Base-by-base conservation (phyloP, 1,139 yeast genomes). In the Candida sp. region DNA sequence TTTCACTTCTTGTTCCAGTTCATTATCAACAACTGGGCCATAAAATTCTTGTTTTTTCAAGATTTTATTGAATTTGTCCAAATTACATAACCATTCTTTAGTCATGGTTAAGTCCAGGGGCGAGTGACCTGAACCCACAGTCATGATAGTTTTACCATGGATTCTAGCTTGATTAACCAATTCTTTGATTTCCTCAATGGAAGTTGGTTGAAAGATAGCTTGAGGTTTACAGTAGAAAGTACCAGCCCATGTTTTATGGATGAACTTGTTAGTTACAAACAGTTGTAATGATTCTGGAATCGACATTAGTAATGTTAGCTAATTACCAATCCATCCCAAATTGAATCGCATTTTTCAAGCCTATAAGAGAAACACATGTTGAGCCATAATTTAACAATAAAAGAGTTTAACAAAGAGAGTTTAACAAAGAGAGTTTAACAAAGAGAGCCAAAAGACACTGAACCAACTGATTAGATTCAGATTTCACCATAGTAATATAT, bases 71-170 rank as follows among this genome's bases (percentile, higher is more conserved):
- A 87, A 77, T 50, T 79, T 80, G 64, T 93, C 99, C 56, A 93
- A 73, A 61, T 88, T 91, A 52, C 96, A 80, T 35, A 93, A 68
- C 97, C 97, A 91, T 46, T 88, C 95, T 27, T 68, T 66, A 2
- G 97, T 87, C 86, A 90, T 86, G 41, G 97, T 89, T 65, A 93
- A 67, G 57, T 84, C 91, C 39, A 95, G 86, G 0, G 99, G 99
- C 5, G 98, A 90, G 60, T 93, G 98, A 29, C 97, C 97, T 0
- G 96, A 83, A 0, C 99, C 99, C 6, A 88, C 93, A 2, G 89
- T 81, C 76, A 88, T 85, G 46, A 93, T 69, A 15, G 96, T 87
- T 52, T 81, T 84, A 19, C 75, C 71, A 33, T 70, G 60, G 41
- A 67, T 57, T 38, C 78, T 70, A 5, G 98, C 99, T 45, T 74